These are phyloP conservation scores for Nitzschia inconspicua DNA, from an alignment of 108 stramenopile species.

Conservation along the genomic window DNA sequence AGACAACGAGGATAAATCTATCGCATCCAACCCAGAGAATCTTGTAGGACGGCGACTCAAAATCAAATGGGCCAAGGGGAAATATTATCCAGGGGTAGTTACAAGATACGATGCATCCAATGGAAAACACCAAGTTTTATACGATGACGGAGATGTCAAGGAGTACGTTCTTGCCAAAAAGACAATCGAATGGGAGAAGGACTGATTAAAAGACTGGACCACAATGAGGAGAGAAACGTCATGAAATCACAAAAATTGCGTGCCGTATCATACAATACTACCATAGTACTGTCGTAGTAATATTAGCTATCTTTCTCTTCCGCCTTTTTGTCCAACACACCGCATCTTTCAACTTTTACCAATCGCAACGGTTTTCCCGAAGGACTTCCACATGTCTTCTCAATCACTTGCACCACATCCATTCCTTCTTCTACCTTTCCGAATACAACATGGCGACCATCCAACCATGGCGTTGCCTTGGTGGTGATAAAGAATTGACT, in stretches of 20 bases:
- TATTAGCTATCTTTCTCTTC: too few relatives aligned
- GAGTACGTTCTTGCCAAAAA: slow-evolving; percentile 40
- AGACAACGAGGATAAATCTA: neutral
- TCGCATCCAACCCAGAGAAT: neutral
- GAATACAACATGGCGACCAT: slow-evolving; percentile 86
- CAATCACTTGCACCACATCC: slow-evolving; percentile 77
- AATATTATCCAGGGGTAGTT: slow-evolving; percentile 40
- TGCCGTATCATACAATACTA: too few relatives aligned
- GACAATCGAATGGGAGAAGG: slow-evolving; percentile 48
- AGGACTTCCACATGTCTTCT: slow-evolving; percentile 48
- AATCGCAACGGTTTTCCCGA: slow-evolving; percentile 48
- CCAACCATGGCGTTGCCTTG: slow-evolving; percentile 87
- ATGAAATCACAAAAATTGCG: too few relatives aligned
- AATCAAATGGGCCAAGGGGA: slow-evolving; percentile 46
- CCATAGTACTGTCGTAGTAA: too few relatives aligned
- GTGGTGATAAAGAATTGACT: slow-evolving; percentile 91
- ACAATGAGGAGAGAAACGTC: neutral
- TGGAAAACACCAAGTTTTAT: slow-evolving; percentile 39
- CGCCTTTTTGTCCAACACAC: slow-evolving; percentile 58
- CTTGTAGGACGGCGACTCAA: slow-evolving; percentile 34
- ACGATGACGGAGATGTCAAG: slow-evolving; percentile 50
- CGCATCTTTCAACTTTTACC: slow-evolving; percentile 59
- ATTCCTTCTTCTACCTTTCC: slow-evolving; percentile 70
- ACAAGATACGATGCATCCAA: slow-evolving; percentile 22
- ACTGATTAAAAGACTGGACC: neutral